Conservation (phyloP, 2,329 filamentous ascomycete species). For the Sporothrix pallida region DNA sequence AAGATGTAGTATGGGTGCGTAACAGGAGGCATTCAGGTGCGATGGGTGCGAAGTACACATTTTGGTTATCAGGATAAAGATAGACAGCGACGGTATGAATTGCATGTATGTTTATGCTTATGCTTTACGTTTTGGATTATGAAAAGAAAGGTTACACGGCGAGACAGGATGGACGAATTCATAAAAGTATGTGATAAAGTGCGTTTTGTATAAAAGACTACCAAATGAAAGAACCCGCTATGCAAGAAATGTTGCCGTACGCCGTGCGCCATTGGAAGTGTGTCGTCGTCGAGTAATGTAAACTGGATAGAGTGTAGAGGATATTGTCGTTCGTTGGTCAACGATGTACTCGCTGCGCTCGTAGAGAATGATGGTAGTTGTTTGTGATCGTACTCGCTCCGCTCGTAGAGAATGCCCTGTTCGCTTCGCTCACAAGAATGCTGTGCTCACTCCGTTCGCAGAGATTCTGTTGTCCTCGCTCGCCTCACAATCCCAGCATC, state of each 20-base stretch:
- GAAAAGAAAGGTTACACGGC: background rate
- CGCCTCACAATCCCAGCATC: conserved; percentile 71
- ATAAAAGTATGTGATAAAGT: background rate
- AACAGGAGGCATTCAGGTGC: too few species aligned
- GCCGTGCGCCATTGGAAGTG: background rate
- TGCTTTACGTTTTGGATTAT: background rate
- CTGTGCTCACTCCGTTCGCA: background rate
- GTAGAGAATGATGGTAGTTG: background rate
- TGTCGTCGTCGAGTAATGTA: background rate
- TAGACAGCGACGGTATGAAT: conserved; percentile 1
- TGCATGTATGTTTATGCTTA: background rate
- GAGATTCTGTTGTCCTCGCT: background rate
- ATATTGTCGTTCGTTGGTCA: background rate
- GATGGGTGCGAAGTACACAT: background rate
- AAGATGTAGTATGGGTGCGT: conserved; percentile 54
- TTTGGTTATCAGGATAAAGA: background rate
- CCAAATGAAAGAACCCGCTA: conserved; percentile 4
- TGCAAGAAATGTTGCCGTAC: conserved; percentile 12
- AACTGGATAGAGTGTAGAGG: too few species aligned
- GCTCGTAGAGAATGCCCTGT: background rate
- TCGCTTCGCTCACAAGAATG: background rate
- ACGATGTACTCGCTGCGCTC: background rate
- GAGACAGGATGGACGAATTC: background rate
- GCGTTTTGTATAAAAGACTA: background rate
- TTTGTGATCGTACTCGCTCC: too few species aligned